A percentile compares a stretch with the other conserved stretches of the same genome.
These are phyloP conservation scores for Scenedesmus sp. DNA, from an alignment of 163 green algal genomes.

Conservation along the genomic window DNA sequence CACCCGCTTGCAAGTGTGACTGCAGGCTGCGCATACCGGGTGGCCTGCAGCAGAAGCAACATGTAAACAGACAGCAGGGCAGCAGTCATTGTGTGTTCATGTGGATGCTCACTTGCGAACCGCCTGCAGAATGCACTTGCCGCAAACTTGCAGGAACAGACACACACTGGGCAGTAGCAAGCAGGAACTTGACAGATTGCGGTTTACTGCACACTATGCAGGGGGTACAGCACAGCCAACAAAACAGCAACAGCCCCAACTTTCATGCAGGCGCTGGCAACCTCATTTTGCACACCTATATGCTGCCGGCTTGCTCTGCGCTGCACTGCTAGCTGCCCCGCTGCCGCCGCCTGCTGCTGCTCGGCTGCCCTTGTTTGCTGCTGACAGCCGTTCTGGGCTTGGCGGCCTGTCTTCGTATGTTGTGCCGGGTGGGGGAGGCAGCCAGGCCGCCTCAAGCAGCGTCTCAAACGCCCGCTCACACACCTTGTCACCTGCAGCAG, in stretches of 20 bases:
- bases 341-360: constrained; percentile 33
- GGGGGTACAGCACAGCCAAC: not conserved
- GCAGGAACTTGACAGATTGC: not conserved
- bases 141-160: not conserved
- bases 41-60: constrained; percentile 37
- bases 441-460: constrained; percentile 84
- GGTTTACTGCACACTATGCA: not conserved
- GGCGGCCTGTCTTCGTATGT: constrained; percentile 78
- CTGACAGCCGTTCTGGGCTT: constrained; percentile 67
- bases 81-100: not conserved
- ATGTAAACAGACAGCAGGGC: not conserved
- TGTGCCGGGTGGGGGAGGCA: constrained; percentile 61
- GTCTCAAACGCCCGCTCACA: constrained; percentile 56
- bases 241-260: not conserved
- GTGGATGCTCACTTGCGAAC: too few species aligned
- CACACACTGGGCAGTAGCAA: not conserved
- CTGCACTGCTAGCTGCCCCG: constrained; percentile 8
- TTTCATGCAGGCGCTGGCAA: not conserved
- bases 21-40: constrained; percentile 42
- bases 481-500: constrained; percentile 45
- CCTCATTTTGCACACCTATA: constrained; percentile 22
- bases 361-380: not conserved
- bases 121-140: not conserved
- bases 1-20: constrained; percentile 23
- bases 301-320: not conserved